These are phyloP conservation scores for Populus pruinosa DNA, from an alignment of 345 rosid genomes.

Conservation along the genomic window DNA sequence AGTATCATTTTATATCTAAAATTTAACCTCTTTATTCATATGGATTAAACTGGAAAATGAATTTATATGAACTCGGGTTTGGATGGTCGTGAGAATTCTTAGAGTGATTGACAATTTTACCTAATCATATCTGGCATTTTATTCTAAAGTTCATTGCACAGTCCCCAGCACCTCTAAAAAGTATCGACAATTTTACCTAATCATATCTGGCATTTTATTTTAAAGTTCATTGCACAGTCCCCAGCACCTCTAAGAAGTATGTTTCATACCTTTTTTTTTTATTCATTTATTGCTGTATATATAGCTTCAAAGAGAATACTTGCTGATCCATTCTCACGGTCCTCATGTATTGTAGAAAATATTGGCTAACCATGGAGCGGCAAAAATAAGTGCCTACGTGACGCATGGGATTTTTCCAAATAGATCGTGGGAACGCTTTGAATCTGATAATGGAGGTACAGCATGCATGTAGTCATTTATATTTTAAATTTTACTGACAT, in stretches of 20 bases:
- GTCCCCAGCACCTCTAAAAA: neutral
- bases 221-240: too few species aligned
- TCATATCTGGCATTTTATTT: too few species aligned
- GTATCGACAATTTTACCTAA: too few species aligned
- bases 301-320: neutral
- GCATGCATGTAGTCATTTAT: neutral
- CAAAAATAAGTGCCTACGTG: conserved; percentile 85
- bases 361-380: conserved; percentile 89
- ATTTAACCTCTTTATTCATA: too few species aligned
- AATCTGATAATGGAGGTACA: conserved; percentile 78
- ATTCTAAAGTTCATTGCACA: too few species aligned
- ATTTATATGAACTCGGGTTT: too few species aligned
- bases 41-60: too few species aligned
- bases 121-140: too few species aligned
- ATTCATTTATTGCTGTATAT: neutral
- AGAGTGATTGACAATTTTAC: too few species aligned
- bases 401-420: conserved; percentile 96
- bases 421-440: conserved; percentile 80
- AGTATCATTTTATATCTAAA: too few species aligned
- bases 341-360: conserved; percentile 53
- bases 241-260: neutral
- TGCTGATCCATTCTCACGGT: neutral
- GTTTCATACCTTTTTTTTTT: neutral
- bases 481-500: neutral
- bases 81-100: too few species aligned